Evolutionary conservation across 2,329 filamentous ascomycete species (phyloP).

Genomic region (Phialemonium atrogriseum): DNA sequence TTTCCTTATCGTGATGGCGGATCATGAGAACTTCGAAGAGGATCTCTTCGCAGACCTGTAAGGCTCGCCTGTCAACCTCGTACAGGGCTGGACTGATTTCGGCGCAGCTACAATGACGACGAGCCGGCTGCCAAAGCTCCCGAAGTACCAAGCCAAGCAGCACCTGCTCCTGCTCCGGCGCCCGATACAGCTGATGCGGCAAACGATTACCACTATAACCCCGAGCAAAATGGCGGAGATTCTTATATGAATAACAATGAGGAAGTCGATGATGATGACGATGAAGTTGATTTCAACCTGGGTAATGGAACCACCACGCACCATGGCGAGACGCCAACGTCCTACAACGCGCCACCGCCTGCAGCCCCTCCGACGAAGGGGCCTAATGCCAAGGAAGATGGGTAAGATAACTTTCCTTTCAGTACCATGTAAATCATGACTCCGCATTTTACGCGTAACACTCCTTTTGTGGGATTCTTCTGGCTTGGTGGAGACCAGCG

Average conservation of each 20-base stretch:
- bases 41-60: constrained; percentile 90
- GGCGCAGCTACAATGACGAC: constrained; percentile 54
- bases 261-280: constrained; percentile 34
- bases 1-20: constrained; percentile 67
- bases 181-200: constrained; percentile 18
- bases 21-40: constrained; percentile 71
- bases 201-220: constrained; percentile 18
- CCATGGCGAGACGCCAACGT: constrained; percentile 12
- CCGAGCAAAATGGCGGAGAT: constrained; percentile 23
- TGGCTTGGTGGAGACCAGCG: neutral
- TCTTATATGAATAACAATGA: constrained; percentile 26
- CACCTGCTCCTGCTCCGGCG: constrained; percentile 9
- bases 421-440: constrained; percentile 8
- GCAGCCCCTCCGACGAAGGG: constrained; percentile 29
- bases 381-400: constrained; percentile 79
- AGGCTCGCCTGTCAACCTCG: neutral
- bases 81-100: constrained; percentile 7
- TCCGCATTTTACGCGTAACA: neutral
- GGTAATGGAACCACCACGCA: constrained; percentile 30
- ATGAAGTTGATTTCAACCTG: constrained; percentile 47
- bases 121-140: constrained; percentile 32
- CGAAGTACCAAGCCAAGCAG: constrained; percentile 17
- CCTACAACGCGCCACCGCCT: constrained; percentile 20
- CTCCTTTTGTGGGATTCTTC: constrained; percentile 1
- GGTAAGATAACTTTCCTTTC: constrained; percentile 55